Percentiles rank a stretch among this genome's conserved stretches.
Evolutionary conservation across 768 basidiomycete species (phyloP).

Genomic region (Infundibulicybe gibba): DNA sequence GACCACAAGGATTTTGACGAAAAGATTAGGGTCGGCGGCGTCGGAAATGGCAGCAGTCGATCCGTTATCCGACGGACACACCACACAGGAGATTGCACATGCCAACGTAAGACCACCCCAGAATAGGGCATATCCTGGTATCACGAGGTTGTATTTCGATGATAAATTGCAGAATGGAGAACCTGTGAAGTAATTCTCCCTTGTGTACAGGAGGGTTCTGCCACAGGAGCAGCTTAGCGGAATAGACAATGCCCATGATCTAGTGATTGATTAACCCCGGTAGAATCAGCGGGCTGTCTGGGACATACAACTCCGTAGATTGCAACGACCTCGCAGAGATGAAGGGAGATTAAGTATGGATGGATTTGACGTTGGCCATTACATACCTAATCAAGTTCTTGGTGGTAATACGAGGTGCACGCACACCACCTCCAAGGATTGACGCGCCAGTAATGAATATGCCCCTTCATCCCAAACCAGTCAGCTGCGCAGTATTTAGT

Average conservation of each 20-base stretch:
- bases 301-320: conserved; percentile 90
- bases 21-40: conserved; percentile 90
- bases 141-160: background rate
- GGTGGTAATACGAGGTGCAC: conserved; percentile 89
- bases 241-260: conserved; percentile 98
- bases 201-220: conserved; percentile 74
- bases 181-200: conserved; percentile 92
- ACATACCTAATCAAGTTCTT: conserved; percentile 95
- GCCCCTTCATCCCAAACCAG: conserved; percentile 57
- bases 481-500: background rate
- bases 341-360: conserved; percentile 47
- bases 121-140: conserved; percentile 86
- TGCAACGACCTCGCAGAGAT: conserved; percentile 99
- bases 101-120: conserved; percentile 97
- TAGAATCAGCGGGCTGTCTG: background rate
- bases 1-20: conserved; percentile 95
- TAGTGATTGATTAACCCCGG: conserved; percentile 16
- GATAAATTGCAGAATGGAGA: conserved; percentile 2
- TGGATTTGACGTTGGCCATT: too few species aligned
- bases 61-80: conserved; percentile 93
- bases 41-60: conserved; percentile 94
- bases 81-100: conserved; percentile 94
- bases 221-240: conserved; percentile 68
- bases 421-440: conserved; percentile 93
- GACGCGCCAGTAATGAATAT: conserved; percentile 98